Evolutionary conservation across 2,329 filamentous ascomycete genomes (phyloP), one percentile per base, ranked within the genome.

Genomic region (Trichoderma koningii): DNA sequence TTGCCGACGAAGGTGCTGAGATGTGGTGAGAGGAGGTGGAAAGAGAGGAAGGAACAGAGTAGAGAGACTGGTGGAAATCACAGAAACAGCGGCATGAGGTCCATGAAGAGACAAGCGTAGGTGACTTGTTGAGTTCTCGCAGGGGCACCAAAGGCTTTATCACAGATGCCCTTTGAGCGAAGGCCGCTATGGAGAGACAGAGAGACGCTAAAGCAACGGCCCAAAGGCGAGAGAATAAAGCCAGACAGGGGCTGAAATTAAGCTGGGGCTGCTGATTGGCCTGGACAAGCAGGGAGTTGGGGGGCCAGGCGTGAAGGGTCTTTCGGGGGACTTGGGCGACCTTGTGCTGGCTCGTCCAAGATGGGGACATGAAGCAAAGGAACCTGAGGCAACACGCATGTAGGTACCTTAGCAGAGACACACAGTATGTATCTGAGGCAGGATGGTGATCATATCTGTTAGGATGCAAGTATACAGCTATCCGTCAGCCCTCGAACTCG

Each of bases 261-360:
- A 14, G 34, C 44, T 21, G n/a, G n/a, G 50, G 14, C 7, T 30
- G 14, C 26, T 63, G 59, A 63, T 63, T 63, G 59, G 59, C 26
- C n/a, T 5, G 47, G 34, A 38, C 48, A 23, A 55, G 5, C 41
- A 34, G 44, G 59, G 59, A 47, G 45, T n/a, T n/a, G 50, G 50
- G 34, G n/a, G 51, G n/a, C 51, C 34, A 53, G 51, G 51, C 30
- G 28, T 41, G 14, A 41, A 23, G n/a, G n/a, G 48, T 53, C 55
- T 42, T 19, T 52, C n/a, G 15, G 50, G 50, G 21, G 21, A 23
- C 21, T 23, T 23, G 21, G 21, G 21, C 2, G 50, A 41, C 57
- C n/a, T 44, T 34, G 26, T 30, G n/a, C n/a, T 52, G 21, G 38
- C 26, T 26, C 15, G 4, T 21, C 26, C 48, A 30, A 52, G 28